Conservation (phyloP, 2,329 filamentous ascomycete species). For the Huntiella savannae region DNA sequence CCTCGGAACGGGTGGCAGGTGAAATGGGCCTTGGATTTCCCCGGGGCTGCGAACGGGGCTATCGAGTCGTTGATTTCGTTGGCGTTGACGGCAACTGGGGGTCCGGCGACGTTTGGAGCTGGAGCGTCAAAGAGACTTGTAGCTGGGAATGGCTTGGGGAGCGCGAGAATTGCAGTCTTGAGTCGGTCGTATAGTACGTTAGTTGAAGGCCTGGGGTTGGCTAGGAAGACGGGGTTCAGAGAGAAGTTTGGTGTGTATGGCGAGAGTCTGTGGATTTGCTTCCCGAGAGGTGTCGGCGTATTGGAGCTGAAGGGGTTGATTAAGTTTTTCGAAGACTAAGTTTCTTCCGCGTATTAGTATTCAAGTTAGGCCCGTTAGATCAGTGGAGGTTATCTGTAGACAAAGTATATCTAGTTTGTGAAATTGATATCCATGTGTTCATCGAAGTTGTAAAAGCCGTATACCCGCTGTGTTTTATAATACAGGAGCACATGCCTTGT, state of each 20-base stretch:
- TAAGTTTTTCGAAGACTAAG: constrained; percentile 54
- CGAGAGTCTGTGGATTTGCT: constrained; percentile 76
- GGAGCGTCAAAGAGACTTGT: constrained; percentile 58
- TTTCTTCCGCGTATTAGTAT: no score
- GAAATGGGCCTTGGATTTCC: constrained; percentile 93
- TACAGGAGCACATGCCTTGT: no score
- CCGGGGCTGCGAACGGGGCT: constrained; percentile 62
- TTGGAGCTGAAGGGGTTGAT: constrained; percentile 70
- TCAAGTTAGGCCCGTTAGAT: no score
- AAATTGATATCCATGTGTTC: no score
- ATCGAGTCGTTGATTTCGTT: constrained; percentile 70
- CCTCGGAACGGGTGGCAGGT: constrained; percentile 78
- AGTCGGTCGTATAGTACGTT: constrained; percentile 67
- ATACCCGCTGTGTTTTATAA: no score
- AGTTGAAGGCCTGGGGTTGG: constrained; percentile 63
- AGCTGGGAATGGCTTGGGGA: constrained; percentile 64
- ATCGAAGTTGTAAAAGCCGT: no score
- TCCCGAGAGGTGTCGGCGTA: constrained; percentile 70
- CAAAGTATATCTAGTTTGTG: no score
- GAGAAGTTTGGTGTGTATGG: constrained; percentile 76
- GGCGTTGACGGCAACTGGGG: constrained; percentile 33
- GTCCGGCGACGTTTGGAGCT: constrained; percentile 65
- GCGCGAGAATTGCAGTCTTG: constrained; percentile 62
- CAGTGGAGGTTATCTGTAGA: no score
- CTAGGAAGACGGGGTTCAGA: constrained; percentile 72